Base-by-base conservation (phyloP, 2,329 filamentous ascomycete species). In the Claviceps sp. region DNA sequence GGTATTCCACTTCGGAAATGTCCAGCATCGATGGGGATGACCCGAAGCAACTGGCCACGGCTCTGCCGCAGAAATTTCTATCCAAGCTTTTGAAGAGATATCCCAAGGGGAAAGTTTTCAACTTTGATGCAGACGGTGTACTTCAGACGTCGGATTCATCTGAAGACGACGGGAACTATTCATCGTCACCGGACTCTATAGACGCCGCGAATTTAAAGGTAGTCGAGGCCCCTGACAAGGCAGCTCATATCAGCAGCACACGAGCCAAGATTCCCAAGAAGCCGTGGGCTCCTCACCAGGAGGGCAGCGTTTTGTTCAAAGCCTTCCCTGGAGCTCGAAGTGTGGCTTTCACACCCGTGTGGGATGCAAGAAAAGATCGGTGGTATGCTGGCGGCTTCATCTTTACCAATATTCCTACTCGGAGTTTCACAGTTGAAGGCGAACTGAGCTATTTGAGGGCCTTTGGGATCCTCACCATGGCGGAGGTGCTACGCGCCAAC, bases 391-490 rank as follows among this genome's bases (percentile, higher is more conserved):
- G 70, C 1, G 70, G 70, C 6, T 74, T 80, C 43, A 62, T 72
- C 4, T 78, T 76, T 65, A 77, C 75, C 0, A 65, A 62, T 2
- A 64, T 59, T 2, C 65, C 68, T 1, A 69, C 67, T 0, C 70
- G 73, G 3, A 62, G 68, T 4, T 73, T 80, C 43, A 70, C 69
- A 0, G 56, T 65, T 1, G 64, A 71, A 30, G 68, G 71, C 4
- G 77, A 80, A 38, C 65, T 81, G 2, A 73, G 68, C 14, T 76
- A 74, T 26, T 64, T 80, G 8, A 64, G 65, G 3, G 73, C 72
- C 0, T 80, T 81, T 55, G 72, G 71, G 0, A 73, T 74, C 50
- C 72, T 74, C 0, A 74, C 78, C 16, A 80, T 80, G 69, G 71
- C 75, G 0, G 78, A 83, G 50, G 65, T 82, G 1, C 70, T 73